phyloP scores from a whole-genome alignment of 75 land plant species.

The Larix kaempferi region DNA sequence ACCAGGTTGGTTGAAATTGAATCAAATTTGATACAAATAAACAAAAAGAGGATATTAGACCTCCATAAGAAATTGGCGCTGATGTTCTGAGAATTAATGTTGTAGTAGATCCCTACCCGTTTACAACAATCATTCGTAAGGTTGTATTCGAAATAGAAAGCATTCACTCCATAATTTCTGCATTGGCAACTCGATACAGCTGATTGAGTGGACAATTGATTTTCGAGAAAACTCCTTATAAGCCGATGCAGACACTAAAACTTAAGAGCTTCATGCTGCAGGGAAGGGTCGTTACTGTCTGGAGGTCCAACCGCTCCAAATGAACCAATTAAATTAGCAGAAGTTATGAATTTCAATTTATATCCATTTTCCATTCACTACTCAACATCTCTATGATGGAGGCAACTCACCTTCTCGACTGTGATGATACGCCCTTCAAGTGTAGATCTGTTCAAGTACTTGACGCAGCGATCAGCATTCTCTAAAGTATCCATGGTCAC shows the following conservation, averaged over 20 bases:
- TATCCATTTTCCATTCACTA: not conserved
- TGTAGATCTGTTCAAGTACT: constrained; percentile 76
- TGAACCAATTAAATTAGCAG: constrained; percentile 5
- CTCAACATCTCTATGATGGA: not conserved
- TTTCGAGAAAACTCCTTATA: constrained; percentile 18
- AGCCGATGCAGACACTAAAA: constrained; percentile 26
- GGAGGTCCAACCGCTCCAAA: constrained; percentile 19
- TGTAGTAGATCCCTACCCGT: constrained; percentile 18
- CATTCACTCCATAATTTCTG: constrained; percentile 6
- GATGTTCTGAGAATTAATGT: constrained; percentile 10
- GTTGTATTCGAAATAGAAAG: constrained; percentile 5
- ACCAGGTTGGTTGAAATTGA: constrained; percentile 8
- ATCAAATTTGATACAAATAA: constrained; percentile 9
- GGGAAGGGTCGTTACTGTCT: constrained; percentile 15
- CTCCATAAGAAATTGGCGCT: constrained; percentile 9
- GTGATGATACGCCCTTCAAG: constrained; percentile 92
- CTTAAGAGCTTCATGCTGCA: constrained; percentile 19
- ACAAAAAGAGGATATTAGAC: constrained; percentile 8
- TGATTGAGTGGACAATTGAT: constrained; percentile 13
- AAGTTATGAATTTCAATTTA: not conserved
- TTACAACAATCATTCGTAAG: constrained; percentile 15
- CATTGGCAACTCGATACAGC: constrained; percentile 8
- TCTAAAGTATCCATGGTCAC: constrained; percentile 76
- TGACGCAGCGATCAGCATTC: constrained; percentile 82
- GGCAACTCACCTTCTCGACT: constrained; percentile 83